Conservation (phyloP, 495 filamentous ascomycete genomes). For the Trichodelitschia bisporula region DNA sequence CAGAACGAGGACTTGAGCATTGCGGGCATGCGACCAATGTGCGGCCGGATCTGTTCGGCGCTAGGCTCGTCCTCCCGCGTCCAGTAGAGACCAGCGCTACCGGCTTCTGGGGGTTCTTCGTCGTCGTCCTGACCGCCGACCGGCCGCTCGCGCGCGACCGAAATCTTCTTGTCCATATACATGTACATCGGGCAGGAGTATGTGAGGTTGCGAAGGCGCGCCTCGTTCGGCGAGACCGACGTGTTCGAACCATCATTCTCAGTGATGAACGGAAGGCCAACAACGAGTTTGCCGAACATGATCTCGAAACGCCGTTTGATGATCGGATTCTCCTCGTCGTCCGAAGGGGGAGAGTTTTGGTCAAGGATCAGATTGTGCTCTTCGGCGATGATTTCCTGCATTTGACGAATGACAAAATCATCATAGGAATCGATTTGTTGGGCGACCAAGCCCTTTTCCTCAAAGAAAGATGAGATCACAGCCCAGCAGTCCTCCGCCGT, state of each 20-base stretch:
- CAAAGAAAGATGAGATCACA: constrained; percentile 91
- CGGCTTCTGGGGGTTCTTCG: constrained; percentile 31
- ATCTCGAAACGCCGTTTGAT: constrained; percentile 77
- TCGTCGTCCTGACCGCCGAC: constrained; percentile 24
- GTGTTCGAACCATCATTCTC: constrained; percentile 75
- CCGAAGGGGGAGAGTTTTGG: constrained; percentile 47
- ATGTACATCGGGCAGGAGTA: constrained; percentile 82
- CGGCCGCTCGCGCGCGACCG: constrained; percentile 53
- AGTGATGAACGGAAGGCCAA: constrained; percentile 66
- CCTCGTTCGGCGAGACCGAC: constrained; percentile 71
- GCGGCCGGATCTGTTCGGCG: constrained; percentile 29
- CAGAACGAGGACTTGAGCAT: constrained; percentile 96
- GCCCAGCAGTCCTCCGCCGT: constrained; percentile 93
- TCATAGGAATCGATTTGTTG: constrained; percentile 97
- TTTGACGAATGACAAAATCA: constrained; percentile 77
- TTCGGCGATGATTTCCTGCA: constrained; percentile 78
- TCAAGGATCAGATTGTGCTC: constrained; percentile 73
- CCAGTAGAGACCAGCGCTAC: constrained; percentile 30
- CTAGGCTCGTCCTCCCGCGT: constrained; percentile 19
- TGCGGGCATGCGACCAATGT: constrained; percentile 83
- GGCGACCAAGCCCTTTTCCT: constrained; percentile 80
- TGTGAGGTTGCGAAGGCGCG: constrained; percentile 79
- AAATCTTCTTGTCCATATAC: constrained; percentile 53
- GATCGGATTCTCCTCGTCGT: constrained; percentile 44
- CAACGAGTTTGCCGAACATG: constrained; percentile 63